Evolutionary conservation across 306 rosid species (phyloP).

Genomic region (Hippophae tibetana): DNA sequence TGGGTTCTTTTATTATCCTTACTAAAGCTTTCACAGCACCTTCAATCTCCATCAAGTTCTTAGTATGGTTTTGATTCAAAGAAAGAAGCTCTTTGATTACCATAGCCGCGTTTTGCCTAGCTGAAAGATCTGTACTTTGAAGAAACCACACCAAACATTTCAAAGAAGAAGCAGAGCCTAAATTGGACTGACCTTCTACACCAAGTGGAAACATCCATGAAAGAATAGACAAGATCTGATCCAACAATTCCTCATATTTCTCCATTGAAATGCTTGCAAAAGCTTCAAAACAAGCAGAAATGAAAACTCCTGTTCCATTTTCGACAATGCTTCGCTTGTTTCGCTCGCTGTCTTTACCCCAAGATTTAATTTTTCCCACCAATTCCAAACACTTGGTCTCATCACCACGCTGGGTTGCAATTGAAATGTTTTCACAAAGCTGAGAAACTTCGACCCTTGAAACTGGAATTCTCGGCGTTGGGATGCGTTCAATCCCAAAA

Average conservation of each 20-base stretch:
- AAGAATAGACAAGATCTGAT: conserved; percentile 29
- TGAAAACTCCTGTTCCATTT: conserved; percentile 17
- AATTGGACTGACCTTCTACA: conserved; percentile 20
- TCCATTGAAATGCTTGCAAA: conserved; percentile 15
- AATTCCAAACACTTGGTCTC: conserved; percentile 4
- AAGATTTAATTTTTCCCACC: conserved; percentile 21
- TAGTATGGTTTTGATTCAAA: not conserved
- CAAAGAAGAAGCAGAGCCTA: conserved; percentile 25
- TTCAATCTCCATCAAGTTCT: conserved; percentile 13
- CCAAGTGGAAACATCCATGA: conserved; percentile 26
- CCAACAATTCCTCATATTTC: conserved; percentile 18
- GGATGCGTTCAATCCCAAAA: conserved; percentile 37
- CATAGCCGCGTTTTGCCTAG: conserved; percentile 22
- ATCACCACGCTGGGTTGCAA: conserved; percentile 8
- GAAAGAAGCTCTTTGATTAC: conserved; percentile 30
- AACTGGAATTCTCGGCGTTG: conserved; percentile 34
- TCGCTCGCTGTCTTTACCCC: conserved; percentile 34
- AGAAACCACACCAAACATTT: conserved; percentile 30
- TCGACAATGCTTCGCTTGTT: conserved; percentile 28
- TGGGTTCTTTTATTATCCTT: conserved; percentile 33
- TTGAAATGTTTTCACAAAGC: conserved; percentile 12
- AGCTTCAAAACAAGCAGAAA: conserved; percentile 22
- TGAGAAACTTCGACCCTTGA: conserved; percentile 15
- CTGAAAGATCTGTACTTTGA: conserved; percentile 29
- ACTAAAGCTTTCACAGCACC: conserved; percentile 29